phyloP scores from a whole-genome alignment of 768 basidiomycete species.

The Galerina marginata region DNA sequence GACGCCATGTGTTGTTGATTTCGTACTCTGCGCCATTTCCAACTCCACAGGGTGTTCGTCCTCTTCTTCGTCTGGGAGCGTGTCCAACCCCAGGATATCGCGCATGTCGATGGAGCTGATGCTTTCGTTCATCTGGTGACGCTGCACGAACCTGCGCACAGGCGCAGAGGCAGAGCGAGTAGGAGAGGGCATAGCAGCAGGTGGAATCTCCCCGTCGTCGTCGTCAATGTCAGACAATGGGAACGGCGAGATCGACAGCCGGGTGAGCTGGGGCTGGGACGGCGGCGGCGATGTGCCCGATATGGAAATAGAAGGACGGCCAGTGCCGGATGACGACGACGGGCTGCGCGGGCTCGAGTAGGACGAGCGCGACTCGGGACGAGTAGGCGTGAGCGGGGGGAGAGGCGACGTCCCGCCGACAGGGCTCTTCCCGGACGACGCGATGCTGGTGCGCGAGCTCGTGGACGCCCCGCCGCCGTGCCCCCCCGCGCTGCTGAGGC shows the following conservation, averaged over 20 bases:
- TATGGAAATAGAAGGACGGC: not conserved
- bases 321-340: not conserved
- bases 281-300: not conserved
- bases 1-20: no score
- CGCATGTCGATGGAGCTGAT: constrained; percentile 44
- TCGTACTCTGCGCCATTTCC: not conserved
- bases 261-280: constrained; percentile 21
- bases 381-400: not conserved
- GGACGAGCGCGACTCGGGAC: constrained; percentile 3
- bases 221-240: constrained; percentile 34
- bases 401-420: not conserved
- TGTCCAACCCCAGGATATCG: constrained; percentile 27
- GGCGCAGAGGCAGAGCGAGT: constrained; percentile 7
- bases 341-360: not conserved
- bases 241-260: constrained; percentile 30
- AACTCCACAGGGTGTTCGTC: constrained; percentile 22
- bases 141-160: not conserved
- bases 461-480: constrained; percentile 6
- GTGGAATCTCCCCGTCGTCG: constrained; percentile 19
- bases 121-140: constrained; percentile 34
- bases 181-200: constrained; percentile 4
- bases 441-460: constrained; percentile 9
- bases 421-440: constrained; percentile 15
- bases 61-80: constrained; percentile 18
- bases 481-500: constrained; percentile 21